Base-by-base conservation (phyloP, 108 stramenopile species). In the Cyclotella choctawhatcheeana region DNA sequence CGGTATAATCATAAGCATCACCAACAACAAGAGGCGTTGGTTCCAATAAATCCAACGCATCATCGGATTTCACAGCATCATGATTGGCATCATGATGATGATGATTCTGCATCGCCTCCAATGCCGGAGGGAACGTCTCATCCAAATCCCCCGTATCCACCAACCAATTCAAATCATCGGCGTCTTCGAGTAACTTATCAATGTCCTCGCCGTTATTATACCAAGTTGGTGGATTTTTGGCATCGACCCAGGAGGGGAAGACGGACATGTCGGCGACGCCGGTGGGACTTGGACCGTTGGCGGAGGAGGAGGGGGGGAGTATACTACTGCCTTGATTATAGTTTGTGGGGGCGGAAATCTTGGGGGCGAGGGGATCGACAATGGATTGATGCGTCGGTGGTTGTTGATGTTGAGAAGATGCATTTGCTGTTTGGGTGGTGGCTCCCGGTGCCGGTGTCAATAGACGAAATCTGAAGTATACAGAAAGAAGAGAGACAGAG, bases 121-220 rank as follows among this genome's bases (percentile, higher is more conserved):
- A 50, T 13, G 84, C 78, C 20, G 85, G 79, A 35, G 78, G 78
- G 53, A 93, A 95, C 0, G 84, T 82, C 65, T 95, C 94, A 26
- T 91, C 70, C 40, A 92, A 53, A 72, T 92, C 91, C 37, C 94
- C 94, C 0, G 90, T 84, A 67, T 95, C 94, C 34, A 75, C 61
- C 29, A 95, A 75, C 94, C 94, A 95, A 53, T 95, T 92, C 44
- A 95, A 76, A 18, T 81, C 61, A 43, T 92, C 93, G 0, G 87
- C 88, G 40, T 91, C 90, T 70, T 95, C 89, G 67, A 95, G 76
- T 16, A 95, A 74, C 14, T 77, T 85, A 65, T 95, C 94, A 25
- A 95, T 89, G 68, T 95, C 94, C 3, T 72, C 61, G 25, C 94
- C 94, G 63, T 92, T 87, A 31, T 87, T 72, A 59, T 95, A 95